Conservation (phyloP, 305 asterid genomes). For the Fraxinus albicans region DNA sequence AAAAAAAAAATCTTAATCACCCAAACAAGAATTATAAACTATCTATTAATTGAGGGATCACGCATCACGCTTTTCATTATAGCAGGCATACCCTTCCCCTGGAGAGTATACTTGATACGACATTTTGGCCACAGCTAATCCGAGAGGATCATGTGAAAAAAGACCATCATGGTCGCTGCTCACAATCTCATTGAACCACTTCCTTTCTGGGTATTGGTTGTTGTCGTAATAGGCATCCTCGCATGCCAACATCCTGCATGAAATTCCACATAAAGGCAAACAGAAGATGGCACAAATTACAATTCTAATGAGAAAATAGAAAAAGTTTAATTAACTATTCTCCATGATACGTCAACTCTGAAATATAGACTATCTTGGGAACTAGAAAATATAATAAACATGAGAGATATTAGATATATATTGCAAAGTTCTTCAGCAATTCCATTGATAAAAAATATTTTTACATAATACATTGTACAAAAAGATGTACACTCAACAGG, state of each 20-base stretch:
- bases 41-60: not conserved
- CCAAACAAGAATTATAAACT: not conserved
- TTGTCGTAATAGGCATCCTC: constrained; percentile 80
- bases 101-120: constrained; percentile 78
- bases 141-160: constrained; percentile 66
- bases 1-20: not conserved
- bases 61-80: not conserved
- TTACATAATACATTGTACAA: not conserved
- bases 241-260: constrained; percentile 79
- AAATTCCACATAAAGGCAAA: constrained; percentile 21
- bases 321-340: not conserved
- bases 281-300: constrained; percentile 17
- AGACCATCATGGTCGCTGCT: constrained; percentile 49
- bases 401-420: not conserved
- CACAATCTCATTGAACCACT: constrained; percentile 31
- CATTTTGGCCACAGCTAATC: constrained; percentile 88
- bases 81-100: constrained; percentile 85
- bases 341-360: not conserved
- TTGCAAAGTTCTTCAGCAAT: not conserved
- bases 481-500: not conserved
- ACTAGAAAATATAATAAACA: not conserved
- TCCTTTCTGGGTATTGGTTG: constrained; percentile 39
- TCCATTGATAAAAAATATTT: not conserved
- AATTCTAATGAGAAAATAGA: not conserved
- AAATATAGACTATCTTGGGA: not conserved